Percentiles rank a stretch among this genome's conserved stretches.
phyloP scores from a whole-genome alignment of 2,329 filamentous ascomycete genomes.

The Fusarium dimerum region DNA sequence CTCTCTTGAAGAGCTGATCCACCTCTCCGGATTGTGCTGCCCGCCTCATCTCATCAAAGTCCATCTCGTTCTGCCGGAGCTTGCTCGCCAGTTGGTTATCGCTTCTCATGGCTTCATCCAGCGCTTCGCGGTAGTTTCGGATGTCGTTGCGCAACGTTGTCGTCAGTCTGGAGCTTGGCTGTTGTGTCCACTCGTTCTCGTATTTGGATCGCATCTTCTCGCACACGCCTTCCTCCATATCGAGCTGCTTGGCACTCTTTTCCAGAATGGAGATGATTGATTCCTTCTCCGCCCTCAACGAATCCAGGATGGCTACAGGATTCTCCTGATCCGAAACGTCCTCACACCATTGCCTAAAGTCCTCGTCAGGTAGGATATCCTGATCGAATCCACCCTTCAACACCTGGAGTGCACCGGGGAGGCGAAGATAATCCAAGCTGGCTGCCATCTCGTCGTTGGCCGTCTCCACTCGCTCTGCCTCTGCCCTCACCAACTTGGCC shows the following conservation, averaged over 20 bases:
- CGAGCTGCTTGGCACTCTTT: conserved; percentile 80
- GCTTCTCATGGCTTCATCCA: conserved; percentile 86
- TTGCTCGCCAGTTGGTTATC: conserved; percentile 83
- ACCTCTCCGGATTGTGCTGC: conserved; percentile 85
- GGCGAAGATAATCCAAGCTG: conserved; percentile 87
- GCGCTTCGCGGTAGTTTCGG: conserved; percentile 80
- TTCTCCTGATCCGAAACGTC: conserved; percentile 85
- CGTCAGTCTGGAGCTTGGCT: conserved; percentile 88
- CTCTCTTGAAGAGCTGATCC: conserved; percentile 85
- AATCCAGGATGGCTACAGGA: conserved; percentile 77
- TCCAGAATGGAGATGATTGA: conserved; percentile 73
- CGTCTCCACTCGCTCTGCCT: conserved; percentile 88
- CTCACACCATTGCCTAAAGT: conserved; percentile 92
- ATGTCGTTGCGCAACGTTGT: conserved; percentile 86
- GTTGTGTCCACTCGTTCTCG: conserved; percentile 92
- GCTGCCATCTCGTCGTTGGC: conserved; percentile 96
- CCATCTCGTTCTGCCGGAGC: conserved; percentile 79
- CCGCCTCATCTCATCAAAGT: conserved; percentile 93
- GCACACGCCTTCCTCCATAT: conserved; percentile 96
- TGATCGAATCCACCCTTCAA: conserved; percentile 92
- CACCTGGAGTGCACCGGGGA: conserved; percentile 86
- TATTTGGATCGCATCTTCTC: conserved; percentile 99
- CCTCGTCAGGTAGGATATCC: conserved; percentile 82
- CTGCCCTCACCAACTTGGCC: conserved; percentile 89
- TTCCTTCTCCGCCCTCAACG: conserved; percentile 75